Conservation (phyloP, 768 basidiomycete species). For the Multifurca ochricompacta region DNA sequence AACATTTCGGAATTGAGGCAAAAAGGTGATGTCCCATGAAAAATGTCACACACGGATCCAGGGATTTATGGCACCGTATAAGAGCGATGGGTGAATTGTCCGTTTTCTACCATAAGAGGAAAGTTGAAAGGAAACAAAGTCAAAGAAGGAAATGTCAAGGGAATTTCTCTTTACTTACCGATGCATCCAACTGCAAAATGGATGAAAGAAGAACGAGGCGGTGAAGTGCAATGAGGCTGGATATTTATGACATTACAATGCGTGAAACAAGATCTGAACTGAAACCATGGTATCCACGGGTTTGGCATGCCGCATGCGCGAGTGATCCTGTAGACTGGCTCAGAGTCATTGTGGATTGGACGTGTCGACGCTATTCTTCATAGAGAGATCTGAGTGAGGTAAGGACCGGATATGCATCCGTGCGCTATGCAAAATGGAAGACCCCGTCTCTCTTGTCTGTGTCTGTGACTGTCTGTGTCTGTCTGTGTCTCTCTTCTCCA, state of each 20-base stretch:
- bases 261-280: conserved; percentile 20
- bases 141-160: conserved; percentile 25
- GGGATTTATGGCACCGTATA: conserved; percentile 22
- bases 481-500: neutral
- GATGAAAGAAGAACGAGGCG: conserved; percentile 18
- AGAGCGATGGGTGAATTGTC: conserved; percentile 20
- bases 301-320: conserved; percentile 12
- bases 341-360: conserved; percentile 14
- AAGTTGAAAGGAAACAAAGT: conserved; percentile 20
- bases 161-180: conserved; percentile 19
- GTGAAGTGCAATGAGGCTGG: conserved; percentile 20
- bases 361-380: conserved; percentile 8
- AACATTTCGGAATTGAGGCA: conserved; percentile 19
- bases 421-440: conserved; percentile 15
- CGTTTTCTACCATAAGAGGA: conserved; percentile 21
- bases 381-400: conserved; percentile 15
- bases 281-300: conserved; percentile 21
- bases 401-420: conserved; percentile 12
- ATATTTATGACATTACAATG: conserved; percentile 22
- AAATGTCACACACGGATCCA: conserved; percentile 22
- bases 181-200: conserved; percentile 19
- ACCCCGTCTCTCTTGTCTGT: neutral
- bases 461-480: too few relatives aligned
- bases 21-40: conserved; percentile 16
- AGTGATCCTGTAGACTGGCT: conserved; percentile 16